phyloP scores from a whole-genome alignment of 2,329 filamentous ascomycete species.

The Leptosphaerulina australis region DNA sequence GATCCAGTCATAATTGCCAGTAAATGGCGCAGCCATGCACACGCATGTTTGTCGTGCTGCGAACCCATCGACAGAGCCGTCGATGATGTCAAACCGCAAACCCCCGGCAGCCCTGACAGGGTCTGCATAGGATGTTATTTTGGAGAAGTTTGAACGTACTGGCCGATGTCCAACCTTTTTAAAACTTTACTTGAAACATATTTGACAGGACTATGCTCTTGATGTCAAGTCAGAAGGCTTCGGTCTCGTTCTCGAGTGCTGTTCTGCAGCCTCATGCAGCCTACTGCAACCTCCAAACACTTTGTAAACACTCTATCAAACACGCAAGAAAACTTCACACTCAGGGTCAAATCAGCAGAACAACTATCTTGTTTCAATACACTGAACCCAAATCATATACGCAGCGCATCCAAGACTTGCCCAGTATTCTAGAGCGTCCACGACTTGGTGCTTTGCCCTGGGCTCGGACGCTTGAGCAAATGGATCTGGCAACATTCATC shows the following conservation, averaged over 20 bases:
- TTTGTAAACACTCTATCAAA: conserved; percentile 27
- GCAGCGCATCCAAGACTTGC: background rate
- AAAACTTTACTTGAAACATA: background rate
- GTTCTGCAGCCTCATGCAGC: background rate
- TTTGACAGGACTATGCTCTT: background rate
- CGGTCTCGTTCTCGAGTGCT: background rate
- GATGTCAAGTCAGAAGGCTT: background rate
- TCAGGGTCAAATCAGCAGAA: background rate
- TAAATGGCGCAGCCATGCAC: conserved; percentile 13
- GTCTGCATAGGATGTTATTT: conserved; percentile 1
- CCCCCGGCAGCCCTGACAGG: conserved; percentile 12
- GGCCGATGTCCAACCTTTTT: too few relatives aligned
- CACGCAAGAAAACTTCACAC: conserved; percentile 5
- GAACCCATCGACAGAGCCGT: too few relatives aligned
- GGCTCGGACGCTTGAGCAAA: too few relatives aligned
- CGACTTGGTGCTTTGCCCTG: too few relatives aligned
- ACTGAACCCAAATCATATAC: background rate
- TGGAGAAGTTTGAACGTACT: background rate
- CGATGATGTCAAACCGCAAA: conserved; percentile 33
- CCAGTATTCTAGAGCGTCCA: background rate
- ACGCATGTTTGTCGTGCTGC: conserved; percentile 22
- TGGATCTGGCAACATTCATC: too few relatives aligned
- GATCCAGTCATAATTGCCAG: background rate
- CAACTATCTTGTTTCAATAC: background rate
- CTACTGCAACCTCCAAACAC: conserved; percentile 24